A percentile compares a stretch with the other conserved stretches of the same genome.
Conservation (phyloP, 2,329 filamentous ascomycete species). For the Aaosphaeria pasadenensis region DNA sequence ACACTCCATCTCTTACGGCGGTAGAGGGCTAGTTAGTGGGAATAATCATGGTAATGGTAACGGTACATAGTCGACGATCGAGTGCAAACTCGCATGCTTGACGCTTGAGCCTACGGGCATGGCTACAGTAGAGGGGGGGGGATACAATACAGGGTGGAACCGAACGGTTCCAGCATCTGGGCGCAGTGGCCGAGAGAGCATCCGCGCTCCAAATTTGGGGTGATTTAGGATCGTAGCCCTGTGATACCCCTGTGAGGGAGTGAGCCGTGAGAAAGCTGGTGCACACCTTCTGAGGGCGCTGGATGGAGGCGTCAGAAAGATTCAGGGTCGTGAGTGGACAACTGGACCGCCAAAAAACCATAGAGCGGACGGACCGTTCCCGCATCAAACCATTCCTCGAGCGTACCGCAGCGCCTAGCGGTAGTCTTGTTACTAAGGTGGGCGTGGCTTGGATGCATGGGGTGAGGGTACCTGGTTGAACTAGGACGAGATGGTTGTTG, state of each 20-base stretch:
- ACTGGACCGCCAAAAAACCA: slow-evolving; percentile 21
- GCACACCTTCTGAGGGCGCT: not conserved
- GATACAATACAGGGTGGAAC: slow-evolving; percentile 15
- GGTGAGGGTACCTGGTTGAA: not conserved
- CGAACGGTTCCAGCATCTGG: slow-evolving; percentile 33
- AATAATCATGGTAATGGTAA: too few species aligned
- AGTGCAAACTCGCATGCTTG: slow-evolving; percentile 13
- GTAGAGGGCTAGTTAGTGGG: too few species aligned
- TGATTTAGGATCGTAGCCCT: slow-evolving; percentile 1
- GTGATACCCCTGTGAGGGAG: slow-evolving; percentile 5
- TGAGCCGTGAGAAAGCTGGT: not conserved
- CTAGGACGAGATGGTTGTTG: not conserved
- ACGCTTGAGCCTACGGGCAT: slow-evolving; percentile 35
- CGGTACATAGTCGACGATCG: slow-evolving; percentile 10
- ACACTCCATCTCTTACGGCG: too few species aligned
- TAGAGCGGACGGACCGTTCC: slow-evolving; percentile 33
- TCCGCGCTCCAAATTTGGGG: slow-evolving; percentile 31
- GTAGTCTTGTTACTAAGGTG: slow-evolving; percentile 20
- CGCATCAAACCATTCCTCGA: slow-evolving; percentile 24
- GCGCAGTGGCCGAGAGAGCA: slow-evolving; percentile 23
- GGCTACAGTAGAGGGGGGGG: slow-evolving; percentile 10
- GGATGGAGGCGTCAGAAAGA: not conserved
- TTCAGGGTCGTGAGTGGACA: slow-evolving; percentile 2
- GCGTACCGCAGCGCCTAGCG: slow-evolving; percentile 5
- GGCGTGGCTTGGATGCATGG: slow-evolving; percentile 25